phyloP scores from a whole-genome alignment of 768 basidiomycete species.

The Podaxis sp. region DNA sequence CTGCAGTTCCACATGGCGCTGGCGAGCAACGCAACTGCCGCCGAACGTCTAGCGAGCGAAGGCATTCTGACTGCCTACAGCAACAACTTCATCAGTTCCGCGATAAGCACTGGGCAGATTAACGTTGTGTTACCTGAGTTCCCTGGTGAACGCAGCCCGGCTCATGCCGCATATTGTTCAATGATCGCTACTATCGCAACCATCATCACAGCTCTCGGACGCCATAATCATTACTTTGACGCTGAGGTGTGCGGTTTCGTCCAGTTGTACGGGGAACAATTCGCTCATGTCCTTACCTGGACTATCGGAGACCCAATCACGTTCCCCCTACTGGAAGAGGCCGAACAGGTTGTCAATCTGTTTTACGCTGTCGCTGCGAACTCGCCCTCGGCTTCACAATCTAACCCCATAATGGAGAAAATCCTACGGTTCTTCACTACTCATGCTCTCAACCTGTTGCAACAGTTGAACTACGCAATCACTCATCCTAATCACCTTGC shows the following conservation, averaged over 20 bases:
- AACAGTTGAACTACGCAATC: slow-evolving; percentile 86
- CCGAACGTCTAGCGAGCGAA: slow-evolving; percentile 83
- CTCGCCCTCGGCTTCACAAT: slow-evolving; percentile 41
- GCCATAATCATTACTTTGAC: slow-evolving; percentile 76
- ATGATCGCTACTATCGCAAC: slow-evolving; percentile 81
- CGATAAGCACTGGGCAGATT: slow-evolving; percentile 74
- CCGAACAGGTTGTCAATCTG: slow-evolving; percentile 74
- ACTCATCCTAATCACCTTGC: slow-evolving; percentile 90
- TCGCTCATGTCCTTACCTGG: slow-evolving; percentile 77
- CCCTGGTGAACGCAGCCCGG: slow-evolving; percentile 74
- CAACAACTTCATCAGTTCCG: slow-evolving; percentile 73
- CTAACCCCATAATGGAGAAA: slow-evolving; percentile 53
- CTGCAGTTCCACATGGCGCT: slow-evolving; percentile 86
- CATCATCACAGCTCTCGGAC: slow-evolving; percentile 60
- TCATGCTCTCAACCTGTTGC: slow-evolving; percentile 70
- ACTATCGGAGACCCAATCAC: slow-evolving; percentile 78
- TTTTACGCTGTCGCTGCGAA: slow-evolving; percentile 74
- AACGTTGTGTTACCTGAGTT: slow-evolving; percentile 66
- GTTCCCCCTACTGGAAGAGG: slow-evolving; percentile 74
- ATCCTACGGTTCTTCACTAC: slow-evolving; percentile 68
- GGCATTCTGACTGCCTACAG: slow-evolving; percentile 81
- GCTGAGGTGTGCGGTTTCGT: slow-evolving; percentile 84
- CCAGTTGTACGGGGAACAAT: slow-evolving; percentile 81
- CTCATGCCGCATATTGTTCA: slow-evolving; percentile 78
- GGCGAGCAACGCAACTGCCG: slow-evolving; percentile 70